Conservation (phyloP, 345 rosid genomes). For the Populus alba region DNA sequence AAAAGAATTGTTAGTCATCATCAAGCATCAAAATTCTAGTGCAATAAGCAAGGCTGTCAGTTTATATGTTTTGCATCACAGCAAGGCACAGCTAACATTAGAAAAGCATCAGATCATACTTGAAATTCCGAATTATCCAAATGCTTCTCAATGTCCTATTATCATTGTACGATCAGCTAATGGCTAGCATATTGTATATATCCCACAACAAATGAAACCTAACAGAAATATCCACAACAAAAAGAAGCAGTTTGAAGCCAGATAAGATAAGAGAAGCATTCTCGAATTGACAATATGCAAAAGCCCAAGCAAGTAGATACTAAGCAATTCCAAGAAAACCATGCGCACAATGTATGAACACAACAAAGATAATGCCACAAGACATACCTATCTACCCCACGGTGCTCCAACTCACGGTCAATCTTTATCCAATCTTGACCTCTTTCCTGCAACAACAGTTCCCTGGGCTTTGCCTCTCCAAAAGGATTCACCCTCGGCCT, state of each 20-base stretch:
- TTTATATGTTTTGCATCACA: neutral
- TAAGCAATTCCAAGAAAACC: neutral
- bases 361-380: constrained; percentile 2
- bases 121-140: neutral
- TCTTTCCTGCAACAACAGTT: constrained; percentile 79
- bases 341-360: neutral
- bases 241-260: neutral
- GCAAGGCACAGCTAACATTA: neutral
- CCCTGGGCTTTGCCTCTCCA: constrained; percentile 95
- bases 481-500: constrained; percentile 89
- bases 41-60: neutral
- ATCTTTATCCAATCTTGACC: constrained; percentile 94
- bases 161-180: neutral
- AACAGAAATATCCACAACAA: neutral
- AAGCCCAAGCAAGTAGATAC: neutral
- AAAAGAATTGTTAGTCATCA: neutral
- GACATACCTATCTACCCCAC: constrained; percentile 69
- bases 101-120: neutral
- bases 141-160: neutral
- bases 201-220: neutral
- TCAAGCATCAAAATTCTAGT: neutral
- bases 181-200: neutral
- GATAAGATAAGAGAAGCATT: neutral
- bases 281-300: neutral
- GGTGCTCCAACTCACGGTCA: constrained; percentile 83